A percentile compares a stretch with the other conserved stretches of the same genome.
Evolutionary conservation across 73 alveolate species (phyloP).

Genomic region (Breviolum minutum): DNA sequence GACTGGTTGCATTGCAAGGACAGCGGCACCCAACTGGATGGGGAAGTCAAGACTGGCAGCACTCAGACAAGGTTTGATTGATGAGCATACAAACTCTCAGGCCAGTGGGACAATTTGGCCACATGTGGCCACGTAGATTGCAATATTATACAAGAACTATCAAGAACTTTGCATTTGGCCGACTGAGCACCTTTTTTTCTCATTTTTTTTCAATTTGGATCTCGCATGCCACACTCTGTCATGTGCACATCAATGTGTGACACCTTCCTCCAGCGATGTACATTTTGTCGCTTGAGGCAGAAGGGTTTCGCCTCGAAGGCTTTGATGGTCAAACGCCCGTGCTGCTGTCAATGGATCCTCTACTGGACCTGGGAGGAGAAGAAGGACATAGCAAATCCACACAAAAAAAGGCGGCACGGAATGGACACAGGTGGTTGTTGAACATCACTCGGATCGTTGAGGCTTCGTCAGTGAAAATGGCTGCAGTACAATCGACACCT

Average conservation of each 20-base stretch:
- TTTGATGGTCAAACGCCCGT: constrained; percentile 80
- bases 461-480: background rate
- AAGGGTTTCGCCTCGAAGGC: constrained; percentile 89
- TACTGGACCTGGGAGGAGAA: constrained; percentile 70
- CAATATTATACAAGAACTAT: background rate
- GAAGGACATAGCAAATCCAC: constrained; percentile 71
- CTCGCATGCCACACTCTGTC: no score
- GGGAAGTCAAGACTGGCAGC: constrained; percentile 92
- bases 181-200: no score
- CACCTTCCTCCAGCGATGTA: background rate
- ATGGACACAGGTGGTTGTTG: background rate
- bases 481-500: no score
- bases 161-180: background rate
- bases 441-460: no score
- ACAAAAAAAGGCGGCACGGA: constrained; percentile 41
- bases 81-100: constrained; percentile 78
- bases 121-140: background rate
- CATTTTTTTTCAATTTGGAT: no score
- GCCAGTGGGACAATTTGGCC: background rate
- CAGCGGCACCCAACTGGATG: constrained; percentile 84
- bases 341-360: constrained; percentile 74
- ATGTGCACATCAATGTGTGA: no score
- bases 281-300: background rate
- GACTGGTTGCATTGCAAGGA: background rate
- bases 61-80: constrained; percentile 42